A percentile compares a stretch with the other conserved stretches of the same genome.
Conservation (phyloP, 371 early-diverging fungal species). For the Circinella minor region DNA sequence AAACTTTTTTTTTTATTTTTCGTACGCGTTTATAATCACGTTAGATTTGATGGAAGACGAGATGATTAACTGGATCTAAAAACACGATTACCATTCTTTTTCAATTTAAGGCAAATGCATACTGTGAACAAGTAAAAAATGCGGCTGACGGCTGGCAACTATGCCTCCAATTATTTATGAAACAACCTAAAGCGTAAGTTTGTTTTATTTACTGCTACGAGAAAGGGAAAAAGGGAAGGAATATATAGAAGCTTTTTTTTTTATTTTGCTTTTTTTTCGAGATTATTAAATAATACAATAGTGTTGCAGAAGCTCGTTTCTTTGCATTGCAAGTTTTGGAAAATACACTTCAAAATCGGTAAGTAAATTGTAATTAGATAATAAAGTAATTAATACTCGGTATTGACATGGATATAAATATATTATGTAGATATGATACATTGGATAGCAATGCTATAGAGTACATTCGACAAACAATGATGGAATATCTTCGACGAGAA, state of each 20-base stretch:
- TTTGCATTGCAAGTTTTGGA: slow-evolving; percentile 89
- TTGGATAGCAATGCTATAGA: slow-evolving; percentile 60
- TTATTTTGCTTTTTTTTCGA: no score
- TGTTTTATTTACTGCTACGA: not conserved
- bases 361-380: slow-evolving; percentile 3
- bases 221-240: no score
- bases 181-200: slow-evolving; percentile 74
- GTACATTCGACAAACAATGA: slow-evolving; percentile 71
- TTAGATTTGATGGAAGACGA: no score
- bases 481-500: slow-evolving; percentile 72
- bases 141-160: slow-evolving; percentile 88
- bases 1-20: no score
- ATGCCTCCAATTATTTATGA: slow-evolving; percentile 80
- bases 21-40: not conserved
- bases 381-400: not conserved
- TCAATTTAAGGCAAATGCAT: slow-evolving; percentile 76
- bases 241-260: no score
- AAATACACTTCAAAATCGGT: slow-evolving; percentile 71
- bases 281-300: slow-evolving; percentile 23
- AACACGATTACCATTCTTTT: not conserved
- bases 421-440: slow-evolving; percentile 49
- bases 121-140: slow-evolving; percentile 81
- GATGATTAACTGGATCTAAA: not conserved
- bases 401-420: not conserved
- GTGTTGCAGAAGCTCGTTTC: slow-evolving; percentile 81